These are phyloP conservation scores for Venturia effusa DNA, from an alignment of 2,329 filamentous ascomycete species.

Conservation along the genomic window DNA sequence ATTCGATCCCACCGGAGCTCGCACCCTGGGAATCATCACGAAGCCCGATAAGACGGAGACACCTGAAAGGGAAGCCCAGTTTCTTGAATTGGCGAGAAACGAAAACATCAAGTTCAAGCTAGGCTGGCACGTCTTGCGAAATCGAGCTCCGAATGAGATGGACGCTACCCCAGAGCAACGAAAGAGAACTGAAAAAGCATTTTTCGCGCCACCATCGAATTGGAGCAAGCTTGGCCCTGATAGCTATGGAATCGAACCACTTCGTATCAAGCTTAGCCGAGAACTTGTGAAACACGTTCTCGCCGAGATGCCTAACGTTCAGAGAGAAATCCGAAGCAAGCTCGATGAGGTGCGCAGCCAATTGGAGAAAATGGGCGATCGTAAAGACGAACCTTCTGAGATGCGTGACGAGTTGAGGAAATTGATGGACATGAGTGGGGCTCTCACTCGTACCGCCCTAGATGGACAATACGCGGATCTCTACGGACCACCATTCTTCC, in stretches of 20 bases:
- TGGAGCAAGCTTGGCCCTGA: slow-evolving; percentile 7
- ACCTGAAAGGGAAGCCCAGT: slow-evolving; percentile 16
- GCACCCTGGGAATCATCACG: slow-evolving; percentile 35
- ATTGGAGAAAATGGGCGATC: slow-evolving; percentile 10
- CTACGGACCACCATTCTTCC: slow-evolving; percentile 11
- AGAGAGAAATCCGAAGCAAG: slow-evolving; percentile 9
- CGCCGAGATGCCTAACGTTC: slow-evolving; percentile 10
- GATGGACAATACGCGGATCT: slow-evolving; percentile 11
- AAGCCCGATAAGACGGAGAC: slow-evolving; percentile 28
- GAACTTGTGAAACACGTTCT: slow-evolving; percentile 11
- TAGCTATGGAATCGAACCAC: slow-evolving; percentile 10
- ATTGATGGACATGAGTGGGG: slow-evolving; percentile 6
- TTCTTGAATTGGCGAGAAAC: slow-evolving; percentile 23
- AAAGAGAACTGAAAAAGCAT: slow-evolving; percentile 17
- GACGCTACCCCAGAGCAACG: slow-evolving; percentile 16
- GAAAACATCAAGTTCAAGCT: slow-evolving; percentile 21
- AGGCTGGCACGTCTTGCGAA: slow-evolving; percentile 29
- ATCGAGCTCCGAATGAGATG: slow-evolving; percentile 19
- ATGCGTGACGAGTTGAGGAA: slow-evolving; percentile 10
- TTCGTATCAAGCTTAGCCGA: slow-evolving; percentile 12
- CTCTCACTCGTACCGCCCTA: slow-evolving; percentile 10
- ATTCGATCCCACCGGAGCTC: slow-evolving; percentile 22
- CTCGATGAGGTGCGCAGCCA: background rate
- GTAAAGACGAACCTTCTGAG: slow-evolving; percentile 4
- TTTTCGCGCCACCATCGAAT: slow-evolving; percentile 6